Base-by-base conservation (phyloP, 2,329 filamentous ascomycete species). In the Fusarium praegraminearum region DNA sequence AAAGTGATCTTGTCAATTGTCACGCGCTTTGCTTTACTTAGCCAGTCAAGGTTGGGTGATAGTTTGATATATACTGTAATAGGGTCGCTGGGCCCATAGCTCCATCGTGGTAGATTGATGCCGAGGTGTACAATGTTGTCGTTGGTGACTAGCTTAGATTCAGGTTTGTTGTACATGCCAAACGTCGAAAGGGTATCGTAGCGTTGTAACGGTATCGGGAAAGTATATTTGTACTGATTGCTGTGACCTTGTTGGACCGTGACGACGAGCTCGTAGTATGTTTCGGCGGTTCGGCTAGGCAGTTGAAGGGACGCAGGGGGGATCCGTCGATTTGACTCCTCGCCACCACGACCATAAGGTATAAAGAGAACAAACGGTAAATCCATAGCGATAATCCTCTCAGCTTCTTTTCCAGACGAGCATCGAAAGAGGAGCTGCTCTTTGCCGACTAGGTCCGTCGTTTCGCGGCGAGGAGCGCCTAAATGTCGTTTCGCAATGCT, bases 101-200 rank as follows among this genome's bases (percentile, higher is more conserved):
- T 98, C 94, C 95, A 98, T 67, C 94, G 89, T 26, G 96, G 95
- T 71, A 99, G 84, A 65, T 94, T 97, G 72, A 98, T 97, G 46
- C 93, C 93, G 57, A 98, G 84, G 11, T 93, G 97, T 65, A 98
- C 93, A 57, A 98, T 83, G 79, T 97, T 96, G 82, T 98, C 96
- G 53, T 92, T 89, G 33, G 94, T 93, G 64, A 90, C 89, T 75
- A 97, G 91, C 58, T 93, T 93, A 62, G 91, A 92, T 80, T 98
- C 95, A 18, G 94, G 95, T 57, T 94, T 91, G 81, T 98, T 98
- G 84, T 98, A 99, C 96, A 98, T 98, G 80, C 96, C 96, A 82
- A 99, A 99, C 2, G 96, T 98, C 43, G 94, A 98, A 50, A 99
- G 85, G 2, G 95, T 99, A 80, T 99, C 96, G 83, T 98, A 99